Evolutionary conservation across 805 yeast species (phyloP).

Genomic region (Yamadazyma phyllophila): DNA sequence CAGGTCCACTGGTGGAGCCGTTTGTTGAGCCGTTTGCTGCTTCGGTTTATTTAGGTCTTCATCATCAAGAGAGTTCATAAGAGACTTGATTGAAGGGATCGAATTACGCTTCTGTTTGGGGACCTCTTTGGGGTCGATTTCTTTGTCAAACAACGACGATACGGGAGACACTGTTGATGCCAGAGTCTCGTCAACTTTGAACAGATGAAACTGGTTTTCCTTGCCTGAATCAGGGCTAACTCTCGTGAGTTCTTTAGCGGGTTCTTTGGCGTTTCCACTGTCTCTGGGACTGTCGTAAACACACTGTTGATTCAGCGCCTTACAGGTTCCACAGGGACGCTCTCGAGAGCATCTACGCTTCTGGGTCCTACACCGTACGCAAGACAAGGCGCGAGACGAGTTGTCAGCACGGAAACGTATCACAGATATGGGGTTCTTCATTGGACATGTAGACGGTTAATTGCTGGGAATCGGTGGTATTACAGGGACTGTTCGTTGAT

Average conservation of each 20-base stretch:
- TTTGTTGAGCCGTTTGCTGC: background rate
- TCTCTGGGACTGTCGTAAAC: background rate
- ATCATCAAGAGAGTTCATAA: constrained; percentile 1
- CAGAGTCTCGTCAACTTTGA: too few species aligned
- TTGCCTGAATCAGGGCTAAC: too few species aligned
- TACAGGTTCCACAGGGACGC: constrained; percentile 8
- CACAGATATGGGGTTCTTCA: background rate
- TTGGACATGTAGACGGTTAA: background rate
- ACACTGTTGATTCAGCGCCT: background rate
- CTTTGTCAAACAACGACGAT: too few species aligned
- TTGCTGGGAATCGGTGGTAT: too few species aligned
- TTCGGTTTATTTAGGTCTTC: background rate
- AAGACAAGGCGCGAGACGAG: constrained; percentile 9
- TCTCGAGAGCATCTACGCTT: constrained; percentile 12
- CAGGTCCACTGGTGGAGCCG: background rate
- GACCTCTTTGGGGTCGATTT: too few species aligned
- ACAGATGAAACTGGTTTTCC: too few species aligned
- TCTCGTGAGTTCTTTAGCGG: too few species aligned
- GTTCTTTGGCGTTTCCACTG: too few species aligned
- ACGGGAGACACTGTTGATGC: too few species aligned
- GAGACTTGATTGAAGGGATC: background rate
- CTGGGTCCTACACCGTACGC: constrained; percentile 11
- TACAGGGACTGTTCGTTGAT: too few species aligned
- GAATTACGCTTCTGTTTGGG: background rate
- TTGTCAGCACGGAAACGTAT: constrained; percentile 6